phyloP scores from a whole-genome alignment of 2,329 filamentous ascomycete genomes.

The Cladosporium oxysporum region DNA sequence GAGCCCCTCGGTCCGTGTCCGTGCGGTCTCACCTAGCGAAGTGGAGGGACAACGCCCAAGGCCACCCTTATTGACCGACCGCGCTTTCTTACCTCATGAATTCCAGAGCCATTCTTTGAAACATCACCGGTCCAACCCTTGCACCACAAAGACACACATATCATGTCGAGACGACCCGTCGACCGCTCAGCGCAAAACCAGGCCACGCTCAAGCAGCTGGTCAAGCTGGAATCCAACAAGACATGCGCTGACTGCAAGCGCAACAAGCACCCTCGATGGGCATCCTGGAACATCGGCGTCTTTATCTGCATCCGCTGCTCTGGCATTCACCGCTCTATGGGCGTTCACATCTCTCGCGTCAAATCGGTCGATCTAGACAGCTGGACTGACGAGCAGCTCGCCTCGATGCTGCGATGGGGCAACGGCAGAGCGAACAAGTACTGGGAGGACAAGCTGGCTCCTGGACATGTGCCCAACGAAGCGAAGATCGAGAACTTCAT shows the following conservation, averaged over 20 bases:
- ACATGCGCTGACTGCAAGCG: constrained; percentile 97
- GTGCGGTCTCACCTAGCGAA: not conserved
- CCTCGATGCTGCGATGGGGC: constrained; percentile 92
- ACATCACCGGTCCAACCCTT: not conserved
- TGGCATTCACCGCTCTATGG: constrained; percentile 97
- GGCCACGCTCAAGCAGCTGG: constrained; percentile 86
- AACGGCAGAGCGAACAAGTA: constrained; percentile 97
- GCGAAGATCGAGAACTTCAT: constrained; percentile 99
- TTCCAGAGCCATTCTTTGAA: not conserved
- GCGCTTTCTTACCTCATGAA: constrained; percentile 11
- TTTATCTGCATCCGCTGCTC: constrained; percentile 97
- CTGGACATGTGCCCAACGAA: constrained; percentile 90
- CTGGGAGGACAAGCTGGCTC: constrained; percentile 92
- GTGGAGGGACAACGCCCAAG: not conserved
- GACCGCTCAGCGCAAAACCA: constrained; percentile 92
- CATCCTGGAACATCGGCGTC: constrained; percentile 96
- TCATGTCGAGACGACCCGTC: constrained; percentile 80
- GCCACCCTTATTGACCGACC: constrained; percentile 16
- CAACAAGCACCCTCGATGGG: constrained; percentile 99
- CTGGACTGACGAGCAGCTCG: constrained; percentile 97
- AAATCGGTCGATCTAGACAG: constrained; percentile 97
- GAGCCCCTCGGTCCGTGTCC: not conserved
- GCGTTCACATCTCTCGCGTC: constrained; percentile 95
- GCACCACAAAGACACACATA: not conserved
- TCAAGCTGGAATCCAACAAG: constrained; percentile 96